phyloP scores from a whole-genome alignment of 352 stramenopile species.

The Globisporangium irregulare region DNA sequence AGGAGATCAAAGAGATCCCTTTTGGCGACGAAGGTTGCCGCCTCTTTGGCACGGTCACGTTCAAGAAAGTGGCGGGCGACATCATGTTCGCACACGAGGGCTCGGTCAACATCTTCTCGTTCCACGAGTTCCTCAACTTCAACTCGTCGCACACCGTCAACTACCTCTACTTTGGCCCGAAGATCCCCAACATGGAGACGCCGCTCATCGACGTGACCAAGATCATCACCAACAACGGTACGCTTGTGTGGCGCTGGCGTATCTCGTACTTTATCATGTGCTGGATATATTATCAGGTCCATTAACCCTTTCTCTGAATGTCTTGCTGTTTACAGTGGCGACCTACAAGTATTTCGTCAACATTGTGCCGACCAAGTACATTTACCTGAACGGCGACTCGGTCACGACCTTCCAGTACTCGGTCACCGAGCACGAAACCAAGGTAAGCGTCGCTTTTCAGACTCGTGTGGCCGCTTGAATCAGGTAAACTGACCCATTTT shows the following conservation, averaged over 20 bases:
- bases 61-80: conserved; percentile 83
- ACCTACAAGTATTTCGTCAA: conserved; percentile 90
- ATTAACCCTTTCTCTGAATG: not conserved
- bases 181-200: conserved; percentile 84
- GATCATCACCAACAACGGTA: conserved; percentile 78
- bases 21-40: conserved; percentile 72
- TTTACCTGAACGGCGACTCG: conserved; percentile 65
- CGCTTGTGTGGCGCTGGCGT: not conserved
- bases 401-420: conserved; percentile 87
- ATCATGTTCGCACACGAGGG: conserved; percentile 85
- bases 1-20: conserved; percentile 58
- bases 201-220: conserved; percentile 84
- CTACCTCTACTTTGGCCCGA: conserved; percentile 70
- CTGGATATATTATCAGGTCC: not conserved
- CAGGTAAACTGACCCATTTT: not conserved
- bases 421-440: conserved; percentile 78
- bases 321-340: conserved; percentile 39
- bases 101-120: conserved; percentile 84
- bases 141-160: conserved; percentile 86
- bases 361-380: conserved; percentile 82
- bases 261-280: not conserved
- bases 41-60: conserved; percentile 58
- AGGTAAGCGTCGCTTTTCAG: conserved; percentile 16
- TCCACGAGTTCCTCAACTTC: conserved; percentile 87
- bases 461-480: not conserved